A percentile compares a stretch with the other conserved stretches of the same genome.
These are phyloP conservation scores for Podospora sp. DNA, from an alignment of 495 filamentous ascomycete species.

Conservation along the genomic window DNA sequence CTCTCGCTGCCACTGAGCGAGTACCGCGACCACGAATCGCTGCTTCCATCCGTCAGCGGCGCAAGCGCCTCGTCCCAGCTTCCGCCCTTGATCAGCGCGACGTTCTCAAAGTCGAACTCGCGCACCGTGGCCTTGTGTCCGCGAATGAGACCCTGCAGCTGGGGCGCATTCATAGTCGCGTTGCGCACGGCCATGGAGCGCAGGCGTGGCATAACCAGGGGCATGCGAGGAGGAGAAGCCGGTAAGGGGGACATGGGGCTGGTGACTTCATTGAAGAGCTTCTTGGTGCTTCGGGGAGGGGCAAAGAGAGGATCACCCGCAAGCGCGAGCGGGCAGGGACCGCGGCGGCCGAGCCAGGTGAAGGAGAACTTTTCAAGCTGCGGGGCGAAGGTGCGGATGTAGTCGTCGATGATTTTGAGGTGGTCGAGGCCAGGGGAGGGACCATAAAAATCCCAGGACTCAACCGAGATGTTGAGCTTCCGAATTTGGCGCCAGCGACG, in stretches of 20 bases:
- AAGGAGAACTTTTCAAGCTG: conserved; percentile 66
- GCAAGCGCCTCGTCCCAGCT: conserved; percentile 76
- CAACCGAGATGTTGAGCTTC: conserved; percentile 68
- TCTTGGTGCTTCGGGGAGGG: conserved; percentile 51
- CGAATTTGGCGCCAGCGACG: conserved; percentile 72
- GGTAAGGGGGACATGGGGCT: conserved; percentile 55
- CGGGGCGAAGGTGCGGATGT: conserved; percentile 65
- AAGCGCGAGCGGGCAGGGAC: conserved; percentile 67
- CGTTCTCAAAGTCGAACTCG: conserved; percentile 74
- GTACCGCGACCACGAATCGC: conserved; percentile 46
- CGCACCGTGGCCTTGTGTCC: conserved; percentile 63
- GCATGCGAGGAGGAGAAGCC: conserved; percentile 45
- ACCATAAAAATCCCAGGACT: conserved; percentile 60
- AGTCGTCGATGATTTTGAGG: conserved; percentile 73
- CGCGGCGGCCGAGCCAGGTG: conserved; percentile 68
- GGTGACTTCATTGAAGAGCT: conserved; percentile 58
- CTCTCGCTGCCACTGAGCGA: conserved; percentile 33
- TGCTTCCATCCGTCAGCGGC: conserved; percentile 54
- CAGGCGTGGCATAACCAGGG: conserved; percentile 60
- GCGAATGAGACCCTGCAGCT: conserved; percentile 63
- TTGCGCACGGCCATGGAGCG: conserved; percentile 68
- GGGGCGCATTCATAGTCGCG: conserved; percentile 63
- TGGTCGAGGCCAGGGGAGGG: conserved; percentile 62
- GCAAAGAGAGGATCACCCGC: conserved; percentile 63
- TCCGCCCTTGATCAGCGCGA: conserved; percentile 60